Evolutionary conservation across 352 stramenopile species (phyloP), one percentile per base, ranked within the genome.

Genomic region (Phytophthora crassamura): DNA sequence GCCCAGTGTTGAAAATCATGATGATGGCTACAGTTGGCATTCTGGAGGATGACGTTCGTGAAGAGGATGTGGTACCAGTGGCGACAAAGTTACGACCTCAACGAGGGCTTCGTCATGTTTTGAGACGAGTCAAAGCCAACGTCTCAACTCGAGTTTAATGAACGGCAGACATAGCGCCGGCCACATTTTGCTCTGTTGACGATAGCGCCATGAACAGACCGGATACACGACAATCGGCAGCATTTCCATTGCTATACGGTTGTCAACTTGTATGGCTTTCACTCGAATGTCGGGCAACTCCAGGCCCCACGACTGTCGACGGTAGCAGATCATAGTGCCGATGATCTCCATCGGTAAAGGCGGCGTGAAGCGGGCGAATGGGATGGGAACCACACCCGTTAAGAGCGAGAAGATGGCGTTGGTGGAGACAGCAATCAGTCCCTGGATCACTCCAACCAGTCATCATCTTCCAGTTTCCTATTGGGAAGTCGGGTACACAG

Each of bases 11-110:
- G 30, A 70, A 67, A 0, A 47, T 20, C 3, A 75, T 20, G 10
- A 80, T 16, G 14, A 73, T 28, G 1, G 46, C 22, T 14, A 82
- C 33, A 2, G 60, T 76, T 74, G 33, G 70, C 41, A 30, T 63
- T 75, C 49, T 82, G 70, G 1, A 82, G 54, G 28, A 54, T 75
- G 30, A 56, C 59, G 12, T 45, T 56, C 0, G 59, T 66, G 50
- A 79, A 82, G 5, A 79, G 53, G 7, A 69, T 55, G 53, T 82
- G 74, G 58, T 77, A 77, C 5, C 75, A 33, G n/a, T 79, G 70
- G 2, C 39, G 8, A 58, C 64, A 1, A 48, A 39, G 38, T 65
- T 18, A 48, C 49, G 46, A 64, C 66, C 4, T 41, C 42, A 0
- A 63, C 64, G 3, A 74, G 32, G 43, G 80, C 71, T 20, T 64